Evolutionary conservation across 2,329 filamentous ascomycete genomes (phyloP), one percentile per base, ranked within the genome.

Genomic region (Pseudopyricularia cyperi): DNA sequence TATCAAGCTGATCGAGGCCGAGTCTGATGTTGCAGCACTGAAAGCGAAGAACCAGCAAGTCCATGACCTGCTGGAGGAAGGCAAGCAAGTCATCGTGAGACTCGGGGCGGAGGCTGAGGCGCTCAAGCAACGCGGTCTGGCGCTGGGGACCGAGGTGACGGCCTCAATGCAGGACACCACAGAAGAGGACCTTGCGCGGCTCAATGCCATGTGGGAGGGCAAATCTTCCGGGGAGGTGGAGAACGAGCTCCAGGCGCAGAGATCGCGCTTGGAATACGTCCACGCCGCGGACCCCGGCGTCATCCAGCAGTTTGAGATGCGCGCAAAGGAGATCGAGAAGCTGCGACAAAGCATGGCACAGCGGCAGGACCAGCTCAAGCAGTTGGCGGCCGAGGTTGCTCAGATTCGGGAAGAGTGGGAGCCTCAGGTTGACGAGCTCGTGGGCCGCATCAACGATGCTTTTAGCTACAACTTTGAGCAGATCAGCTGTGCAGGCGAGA

Each of bases 381-480:
- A 73, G 3, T 67, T 84, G 15, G 71, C 73, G 15, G 62, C 64
- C 12, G 73, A 77, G 47, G 91, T 95, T 55, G 66, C 71, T 1
- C 74, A 80, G 35, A 68, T 95, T 52, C 83, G 84, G 59, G 71
- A 71, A 15, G 73, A 78, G 56, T 98, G 89, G 87, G 93, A 97
- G 66, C 89, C 89, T 1, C 71, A 77, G 59, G 75, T 98, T 2
- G 90, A 97, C 58, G 74, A 72, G 22, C 75, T 98, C 3, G 77
- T 96, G 39, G 71, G 71, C 19, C 82, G 83, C 62, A 96, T 98
- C 68, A 95, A 88, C 63, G 81, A 88, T 48, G 90, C 90, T 0
- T 98, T 98, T 66, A 82, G 85, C 6, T 85, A 91, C 65, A 97
- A 95, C 61, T 97, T 98, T 65, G 81, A 88, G 61, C 85, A 91